Evolutionary conservation across 768 basidiomycete genomes (phyloP), one percentile per base, ranked within the genome.

Genomic region (Pleurotus citrinopileatus): DNA sequence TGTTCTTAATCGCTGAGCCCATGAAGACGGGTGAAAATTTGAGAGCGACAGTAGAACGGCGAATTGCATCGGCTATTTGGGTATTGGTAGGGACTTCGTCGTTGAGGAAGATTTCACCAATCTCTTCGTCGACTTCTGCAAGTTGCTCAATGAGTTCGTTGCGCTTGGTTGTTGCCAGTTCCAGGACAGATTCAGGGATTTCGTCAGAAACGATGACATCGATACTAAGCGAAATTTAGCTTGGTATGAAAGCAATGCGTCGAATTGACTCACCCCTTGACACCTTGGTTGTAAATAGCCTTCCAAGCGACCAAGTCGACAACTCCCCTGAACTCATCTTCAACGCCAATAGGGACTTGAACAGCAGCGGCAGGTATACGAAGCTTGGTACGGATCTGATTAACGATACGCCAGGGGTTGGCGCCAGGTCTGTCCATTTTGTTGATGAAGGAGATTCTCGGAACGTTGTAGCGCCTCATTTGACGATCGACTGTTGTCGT

Each of bases 391-490:
- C 95, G 82, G 55, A 99, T 91, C 67, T 98, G 97, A 53, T 83
- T 78, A 32, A 98, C 83, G 43, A 98, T 94, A 54, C 94, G 81
- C 90, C 92, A 96, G 2, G 97, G 97, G 70, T 98, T 98, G 19
- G 97, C 93, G 47, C 97, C 97, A 55, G 96, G 94, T 63, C 94
- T 93, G 64, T 98, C 96, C 96, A 98, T 98, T 73, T 98, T 98
- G 73, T 98, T 98, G 64, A 98, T 84, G 69, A 97, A 98, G 25
- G 94, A 97, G 56, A 99, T 81, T 40, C 97, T 82, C 54, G 97
- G 97, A 55, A 99, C 92, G 63, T 88, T 87, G 67, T 99, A 99
- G 29, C 97, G 84, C 57, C 91, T 81, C 97, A 99, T 99, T 77
- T 99, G 97, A 56, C 97, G 80, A 73, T 99, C 97, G 32, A 99